phyloP scores from a whole-genome alignment of 2,329 filamentous ascomycete species.

The Ophidiomyces ophidiicola region DNA sequence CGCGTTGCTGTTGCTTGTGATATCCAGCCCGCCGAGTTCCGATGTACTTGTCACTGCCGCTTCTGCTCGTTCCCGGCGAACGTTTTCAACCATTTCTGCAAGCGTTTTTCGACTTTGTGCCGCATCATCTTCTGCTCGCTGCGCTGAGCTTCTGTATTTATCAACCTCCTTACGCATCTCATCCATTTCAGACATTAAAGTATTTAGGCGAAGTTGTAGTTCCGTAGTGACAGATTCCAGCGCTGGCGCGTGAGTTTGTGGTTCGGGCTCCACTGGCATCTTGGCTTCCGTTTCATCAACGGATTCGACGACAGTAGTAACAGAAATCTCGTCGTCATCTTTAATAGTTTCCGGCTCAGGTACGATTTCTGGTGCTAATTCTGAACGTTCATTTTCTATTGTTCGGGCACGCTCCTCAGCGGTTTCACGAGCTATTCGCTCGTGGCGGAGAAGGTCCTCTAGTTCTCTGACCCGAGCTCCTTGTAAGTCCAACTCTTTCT shows the following conservation, averaged over 20 bases:
- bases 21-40: slow-evolving; percentile 16
- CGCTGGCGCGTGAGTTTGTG: neutral
- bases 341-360: slow-evolving; percentile 1
- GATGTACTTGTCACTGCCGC: slow-evolving; percentile 33
- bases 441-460: slow-evolving; percentile 64
- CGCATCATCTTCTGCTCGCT: slow-evolving; percentile 67
- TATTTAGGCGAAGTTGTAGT: slow-evolving; percentile 60
- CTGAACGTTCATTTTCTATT: slow-evolving; percentile 48
- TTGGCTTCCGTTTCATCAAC: slow-evolving; percentile 16
- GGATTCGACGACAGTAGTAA: slow-evolving; percentile 5
- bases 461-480: slow-evolving; percentile 66
- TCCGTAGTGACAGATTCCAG: slow-evolving; percentile 23
- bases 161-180: slow-evolving; percentile 71
- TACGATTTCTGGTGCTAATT: slow-evolving; percentile 9
- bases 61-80: slow-evolving; percentile 55
- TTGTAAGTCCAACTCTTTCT: slow-evolving; percentile 78
- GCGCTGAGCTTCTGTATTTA: slow-evolving; percentile 61
- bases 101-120: slow-evolving; percentile 60
- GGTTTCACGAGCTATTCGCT: slow-evolving; percentile 66
- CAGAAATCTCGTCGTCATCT: slow-evolving; percentile 13
- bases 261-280: slow-evolving; percentile 20
- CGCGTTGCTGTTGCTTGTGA: slow-evolving; percentile 16
- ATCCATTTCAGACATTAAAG: slow-evolving; percentile 66
- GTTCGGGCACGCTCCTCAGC: slow-evolving; percentile 71
- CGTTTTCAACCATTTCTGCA: slow-evolving; percentile 75